phyloP scores from a whole-genome alignment of 495 filamentous ascomycete species.

The Xanthoparmelia taractica region DNA sequence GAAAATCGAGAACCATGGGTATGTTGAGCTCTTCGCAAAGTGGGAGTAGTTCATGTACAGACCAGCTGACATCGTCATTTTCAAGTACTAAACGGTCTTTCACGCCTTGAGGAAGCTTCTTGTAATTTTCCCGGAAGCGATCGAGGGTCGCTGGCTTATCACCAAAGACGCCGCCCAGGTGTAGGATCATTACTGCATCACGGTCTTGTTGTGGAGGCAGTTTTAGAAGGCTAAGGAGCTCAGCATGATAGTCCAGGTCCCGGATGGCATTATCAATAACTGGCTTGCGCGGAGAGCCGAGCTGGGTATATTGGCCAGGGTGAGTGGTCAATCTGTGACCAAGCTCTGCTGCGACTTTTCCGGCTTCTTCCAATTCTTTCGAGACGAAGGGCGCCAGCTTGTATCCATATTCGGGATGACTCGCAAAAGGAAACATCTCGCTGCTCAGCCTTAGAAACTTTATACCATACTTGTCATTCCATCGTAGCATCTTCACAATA shows the following conservation, averaged over 20 bases:
- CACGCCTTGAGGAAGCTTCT: slow-evolving; percentile 52
- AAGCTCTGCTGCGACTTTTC: slow-evolving; percentile 67
- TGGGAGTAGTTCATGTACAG: slow-evolving; percentile 83
- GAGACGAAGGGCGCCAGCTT: slow-evolving; percentile 79
- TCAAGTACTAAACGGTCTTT: slow-evolving; percentile 83
- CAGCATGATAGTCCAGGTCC: slow-evolving; percentile 84
- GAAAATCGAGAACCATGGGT: slow-evolving; percentile 85
- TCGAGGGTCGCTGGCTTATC: slow-evolving; percentile 77
- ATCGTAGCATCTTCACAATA: slow-evolving; percentile 74
- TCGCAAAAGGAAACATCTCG: slow-evolving; percentile 96
- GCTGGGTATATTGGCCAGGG: slow-evolving; percentile 87
- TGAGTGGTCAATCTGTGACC: slow-evolving; percentile 86
- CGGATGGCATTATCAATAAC: slow-evolving; percentile 70
- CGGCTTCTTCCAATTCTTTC: slow-evolving; percentile 66
- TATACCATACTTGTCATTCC: slow-evolving; percentile 91
- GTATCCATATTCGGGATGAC: slow-evolving; percentile 80
- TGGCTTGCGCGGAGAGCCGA: slow-evolving; percentile 66
- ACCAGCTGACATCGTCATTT: slow-evolving; percentile 89
- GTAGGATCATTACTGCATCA: slow-evolving; percentile 90
- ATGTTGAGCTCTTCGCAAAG: slow-evolving; percentile 91
- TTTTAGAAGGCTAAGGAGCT: slow-evolving; percentile 70
- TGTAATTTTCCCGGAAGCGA: slow-evolving; percentile 76
- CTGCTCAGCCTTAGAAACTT: slow-evolving; percentile 87
- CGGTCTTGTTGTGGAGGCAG: slow-evolving; percentile 73
- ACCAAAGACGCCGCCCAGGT: slow-evolving; percentile 88